These are phyloP conservation scores for Moesziomyces sp. DNA, from an alignment of 1,284 basidiomycete genomes.

Conservation along the genomic window DNA sequence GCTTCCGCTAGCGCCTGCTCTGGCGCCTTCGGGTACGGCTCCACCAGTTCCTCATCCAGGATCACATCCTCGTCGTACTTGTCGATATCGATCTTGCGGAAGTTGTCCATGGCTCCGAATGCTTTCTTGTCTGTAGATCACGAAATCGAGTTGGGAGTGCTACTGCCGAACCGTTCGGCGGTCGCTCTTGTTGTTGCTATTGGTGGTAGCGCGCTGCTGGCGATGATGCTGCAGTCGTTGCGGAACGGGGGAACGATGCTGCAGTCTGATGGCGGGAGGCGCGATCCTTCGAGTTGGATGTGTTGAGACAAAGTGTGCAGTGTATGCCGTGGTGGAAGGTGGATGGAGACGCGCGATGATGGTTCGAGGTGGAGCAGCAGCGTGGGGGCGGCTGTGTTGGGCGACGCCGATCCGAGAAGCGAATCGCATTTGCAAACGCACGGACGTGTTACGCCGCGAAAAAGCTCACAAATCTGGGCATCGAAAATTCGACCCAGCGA, in stretches of 20 bases:
- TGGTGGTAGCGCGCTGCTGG: no score
- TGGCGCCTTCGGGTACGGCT: slow-evolving; percentile 83
- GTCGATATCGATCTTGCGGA: slow-evolving; percentile 95
- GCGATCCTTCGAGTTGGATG: no score
- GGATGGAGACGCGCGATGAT: background rate
- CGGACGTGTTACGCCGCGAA: background rate
- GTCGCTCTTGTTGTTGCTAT: no score
- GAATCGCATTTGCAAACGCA: background rate
- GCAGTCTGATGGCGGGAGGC: no score
- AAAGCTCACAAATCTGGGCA: background rate
- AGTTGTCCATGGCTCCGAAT: slow-evolving; percentile 68
- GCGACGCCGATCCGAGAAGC: background rate
- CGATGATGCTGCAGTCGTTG: no score
- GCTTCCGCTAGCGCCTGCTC: slow-evolving; percentile 80
- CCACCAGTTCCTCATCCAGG: slow-evolving; percentile 80
- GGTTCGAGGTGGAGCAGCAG: background rate
- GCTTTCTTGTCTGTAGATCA: no score
- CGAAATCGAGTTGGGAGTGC: no score
- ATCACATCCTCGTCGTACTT: slow-evolving; percentile 90
- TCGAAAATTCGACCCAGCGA: background rate
- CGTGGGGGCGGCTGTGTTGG: background rate
- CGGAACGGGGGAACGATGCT: no score
- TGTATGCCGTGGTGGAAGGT: background rate
- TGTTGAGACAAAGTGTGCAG: background rate
- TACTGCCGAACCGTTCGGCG: no score